Conservation (phyloP, 2,329 filamentous ascomycete genomes). For the Neofusicoccum sp. region DNA sequence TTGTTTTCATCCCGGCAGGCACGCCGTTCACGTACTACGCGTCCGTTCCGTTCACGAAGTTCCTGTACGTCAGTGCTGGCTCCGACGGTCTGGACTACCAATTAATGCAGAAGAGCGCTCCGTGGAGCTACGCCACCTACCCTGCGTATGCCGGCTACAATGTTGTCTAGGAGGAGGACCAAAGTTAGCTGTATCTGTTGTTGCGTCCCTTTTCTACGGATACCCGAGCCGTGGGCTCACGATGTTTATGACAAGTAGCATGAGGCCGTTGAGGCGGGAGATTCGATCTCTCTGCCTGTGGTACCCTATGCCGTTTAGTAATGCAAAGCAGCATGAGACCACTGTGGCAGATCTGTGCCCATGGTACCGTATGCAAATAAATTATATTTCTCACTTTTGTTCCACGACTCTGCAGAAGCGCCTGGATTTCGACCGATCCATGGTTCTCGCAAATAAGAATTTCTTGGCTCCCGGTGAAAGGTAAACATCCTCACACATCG, state of each 20-base stretch:
- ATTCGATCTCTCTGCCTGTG: background rate
- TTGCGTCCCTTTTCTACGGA: background rate
- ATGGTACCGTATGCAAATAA: background rate
- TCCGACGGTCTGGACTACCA: constrained; percentile 23
- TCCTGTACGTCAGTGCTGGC: constrained; percentile 27
- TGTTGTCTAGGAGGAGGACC: no score
- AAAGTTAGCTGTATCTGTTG: background rate
- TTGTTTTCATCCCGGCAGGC: constrained; percentile 39
- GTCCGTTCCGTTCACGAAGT: constrained; percentile 25
- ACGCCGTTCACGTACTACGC: constrained; percentile 36
- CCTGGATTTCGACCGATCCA: constrained; percentile 2
- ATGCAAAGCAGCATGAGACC: constrained; percentile 7
- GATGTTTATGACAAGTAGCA: constrained; percentile 6
- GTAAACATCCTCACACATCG: background rate
- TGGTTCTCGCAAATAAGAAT: background rate
- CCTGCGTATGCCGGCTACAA: constrained; percentile 16
- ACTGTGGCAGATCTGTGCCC: background rate
- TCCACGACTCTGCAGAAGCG: background rate
- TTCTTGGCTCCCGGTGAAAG: background rate
- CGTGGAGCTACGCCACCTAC: constrained; percentile 23
- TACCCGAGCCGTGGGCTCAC: constrained; percentile 4
- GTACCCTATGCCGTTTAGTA: background rate
- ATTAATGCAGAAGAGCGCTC: constrained; percentile 21
- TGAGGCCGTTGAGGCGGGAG: background rate
- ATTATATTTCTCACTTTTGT: background rate